These are phyloP conservation scores for Rickenella mellea DNA, from an alignment of 768 basidiomycete species.

Conservation along the genomic window DNA sequence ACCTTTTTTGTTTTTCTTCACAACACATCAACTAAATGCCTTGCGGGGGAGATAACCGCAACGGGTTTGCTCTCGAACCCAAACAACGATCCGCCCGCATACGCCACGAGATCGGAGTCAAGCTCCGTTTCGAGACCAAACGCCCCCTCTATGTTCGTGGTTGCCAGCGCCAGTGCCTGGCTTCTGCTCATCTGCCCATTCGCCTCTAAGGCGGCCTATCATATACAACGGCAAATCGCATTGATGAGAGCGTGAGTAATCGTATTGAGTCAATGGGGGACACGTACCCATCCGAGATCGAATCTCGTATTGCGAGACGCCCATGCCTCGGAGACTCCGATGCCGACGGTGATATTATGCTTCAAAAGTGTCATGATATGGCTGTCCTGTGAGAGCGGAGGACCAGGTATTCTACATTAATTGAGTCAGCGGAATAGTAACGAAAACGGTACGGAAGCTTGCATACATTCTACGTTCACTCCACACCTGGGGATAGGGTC, in stretches of 20 bases:
- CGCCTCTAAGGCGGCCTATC: slow-evolving; percentile 29
- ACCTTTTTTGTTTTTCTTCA: too few species aligned
- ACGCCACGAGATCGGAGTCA: slow-evolving; percentile 48
- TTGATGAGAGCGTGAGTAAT: slow-evolving; percentile 18
- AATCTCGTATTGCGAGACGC: slow-evolving; percentile 25
- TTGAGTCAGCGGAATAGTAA: slow-evolving; percentile 50
- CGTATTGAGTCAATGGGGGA: background rate
- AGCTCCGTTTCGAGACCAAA: slow-evolving; percentile 9
- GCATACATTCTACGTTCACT: slow-evolving; percentile 52
- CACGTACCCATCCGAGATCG: slow-evolving; percentile 28
- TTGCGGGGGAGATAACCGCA: slow-evolving; percentile 41
- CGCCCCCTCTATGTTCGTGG: slow-evolving; percentile 32
- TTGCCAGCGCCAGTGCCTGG: slow-evolving; percentile 26
- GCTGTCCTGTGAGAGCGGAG: slow-evolving; percentile 6
- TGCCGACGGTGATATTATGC: slow-evolving; percentile 7
- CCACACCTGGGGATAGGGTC: slow-evolving; percentile 61
- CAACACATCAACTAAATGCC: slow-evolving; percentile 40
- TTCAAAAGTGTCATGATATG: background rate
- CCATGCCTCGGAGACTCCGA: slow-evolving; percentile 7
- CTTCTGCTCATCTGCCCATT: slow-evolving; percentile 24
- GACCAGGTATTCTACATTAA: slow-evolving; percentile 10
- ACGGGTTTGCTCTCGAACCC: slow-evolving; percentile 37
- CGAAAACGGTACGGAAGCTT: slow-evolving; percentile 33
- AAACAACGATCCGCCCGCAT: slow-evolving; percentile 42
- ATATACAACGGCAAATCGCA: background rate